A percentile compares a stretch with the other conserved stretches of the same genome.
Evolutionary conservation across 352 stramenopile species (phyloP).

Genomic region (Globisporangium megalacanthum): DNA sequence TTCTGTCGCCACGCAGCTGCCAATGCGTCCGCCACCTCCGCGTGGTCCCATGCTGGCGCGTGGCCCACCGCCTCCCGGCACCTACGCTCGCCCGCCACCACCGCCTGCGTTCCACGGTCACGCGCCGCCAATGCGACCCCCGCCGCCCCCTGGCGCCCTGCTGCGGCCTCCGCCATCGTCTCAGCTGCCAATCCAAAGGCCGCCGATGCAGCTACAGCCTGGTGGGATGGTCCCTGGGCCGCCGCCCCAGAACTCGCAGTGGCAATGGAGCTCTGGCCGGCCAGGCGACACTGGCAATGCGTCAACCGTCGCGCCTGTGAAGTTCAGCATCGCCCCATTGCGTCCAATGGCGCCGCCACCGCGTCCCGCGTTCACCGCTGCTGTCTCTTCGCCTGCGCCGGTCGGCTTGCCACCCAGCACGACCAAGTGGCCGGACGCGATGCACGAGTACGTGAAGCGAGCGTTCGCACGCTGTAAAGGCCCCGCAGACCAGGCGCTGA

Average conservation of each 20-base stretch:
- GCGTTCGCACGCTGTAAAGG: conserved; percentile 78
- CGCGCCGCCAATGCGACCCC: conserved; percentile 1
- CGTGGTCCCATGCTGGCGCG: conserved; percentile 19
- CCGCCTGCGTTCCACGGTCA: conserved; percentile 3
- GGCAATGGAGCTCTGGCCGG: conserved; percentile 64
- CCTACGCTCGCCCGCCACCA: conserved; percentile 10
- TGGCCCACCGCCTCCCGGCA: conserved; percentile 7
- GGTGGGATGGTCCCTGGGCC: not conserved
- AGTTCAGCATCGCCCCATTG: conserved; percentile 31
- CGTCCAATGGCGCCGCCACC: conserved; percentile 12
- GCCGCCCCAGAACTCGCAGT: conserved; percentile 25
- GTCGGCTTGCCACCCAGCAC: conserved; percentile 19
- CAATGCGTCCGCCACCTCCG: conserved; percentile 34
- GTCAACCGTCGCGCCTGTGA: conserved; percentile 28
- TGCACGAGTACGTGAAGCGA: conserved; percentile 85
- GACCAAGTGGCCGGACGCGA: conserved; percentile 75
- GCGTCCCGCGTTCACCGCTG: conserved; percentile 4
- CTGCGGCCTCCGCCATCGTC: conserved; percentile 2
- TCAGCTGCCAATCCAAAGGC: not conserved
- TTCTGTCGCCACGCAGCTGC: not conserved
- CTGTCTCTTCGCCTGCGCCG: conserved; percentile 3
- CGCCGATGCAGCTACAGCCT: conserved; percentile 13
- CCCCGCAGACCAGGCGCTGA: conserved; percentile 65
- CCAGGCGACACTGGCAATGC: not conserved
- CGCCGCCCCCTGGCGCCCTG: conserved; percentile 3